Base-by-base conservation (phyloP, 352 stramenopile species). In the Elongisporangium prolatum region DNA sequence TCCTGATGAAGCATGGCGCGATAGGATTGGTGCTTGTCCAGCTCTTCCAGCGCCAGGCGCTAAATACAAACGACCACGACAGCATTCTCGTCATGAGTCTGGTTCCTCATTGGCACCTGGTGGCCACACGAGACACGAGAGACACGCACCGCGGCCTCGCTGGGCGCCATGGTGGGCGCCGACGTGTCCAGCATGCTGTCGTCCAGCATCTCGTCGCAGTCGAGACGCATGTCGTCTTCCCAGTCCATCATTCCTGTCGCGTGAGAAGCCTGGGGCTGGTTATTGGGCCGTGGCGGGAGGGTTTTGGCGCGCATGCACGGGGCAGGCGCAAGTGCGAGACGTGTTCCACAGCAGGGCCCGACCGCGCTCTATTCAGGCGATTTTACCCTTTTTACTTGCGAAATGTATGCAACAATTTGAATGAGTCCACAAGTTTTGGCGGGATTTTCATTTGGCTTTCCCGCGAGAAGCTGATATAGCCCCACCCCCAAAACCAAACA, bases 121-220 rank as follows among this genome's bases (percentile, higher is more conserved):
- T 86, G 69, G 80, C 69, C 52, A 84, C 67, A 52, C 69, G n/a
- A n/a, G n/a, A n/a, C n/a, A 63, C 25, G 72, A 71, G 11, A 78
- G 62, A 48, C 69, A 64, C 18, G 18, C 22, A 7, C 67, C 64
- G 58, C 60, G 71, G 44, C 64, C 63, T 8, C 40, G 56, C 28
- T 64, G 65, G 8, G 54, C 51, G 21, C 61, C 55, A 44, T 69
- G 57, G 14, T 64, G 54, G 1, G 51, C 52, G 21, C 55, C 38
- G n/a, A 71, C 71, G 9, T 61, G 65, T 54, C 80, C 64, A 56
- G 80, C 67, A 50, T 69, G 58, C 40, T 68, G 54, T 91, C 80
- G 63, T 90, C 84, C 34, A 94, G 76, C 64, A 82, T 78, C 78
- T 94, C 84, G 60, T 94, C 78, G 69, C 84, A 93, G 52, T 80